phyloP scores from a whole-genome alignment of 495 filamentous ascomycete species.

The Xylaria longipes region DNA sequence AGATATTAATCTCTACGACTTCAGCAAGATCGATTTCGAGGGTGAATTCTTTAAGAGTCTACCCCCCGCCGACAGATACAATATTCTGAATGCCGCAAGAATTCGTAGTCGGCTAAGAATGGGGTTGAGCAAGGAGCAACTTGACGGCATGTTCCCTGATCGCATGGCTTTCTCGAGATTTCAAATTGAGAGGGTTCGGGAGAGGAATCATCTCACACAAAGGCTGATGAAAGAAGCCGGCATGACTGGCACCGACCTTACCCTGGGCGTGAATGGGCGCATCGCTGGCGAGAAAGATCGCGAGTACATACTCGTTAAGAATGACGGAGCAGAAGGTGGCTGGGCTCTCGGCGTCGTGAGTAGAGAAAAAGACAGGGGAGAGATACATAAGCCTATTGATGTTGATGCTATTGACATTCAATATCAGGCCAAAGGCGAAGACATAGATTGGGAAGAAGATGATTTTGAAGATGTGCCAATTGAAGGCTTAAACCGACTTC shows the following conservation, averaged over 20 bases:
- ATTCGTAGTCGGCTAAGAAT: slow-evolving; percentile 86
- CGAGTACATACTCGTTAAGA: slow-evolving; percentile 96
- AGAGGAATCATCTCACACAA: slow-evolving; percentile 95
- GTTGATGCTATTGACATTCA: slow-evolving; percentile 75
- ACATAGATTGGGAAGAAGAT: slow-evolving; percentile 70
- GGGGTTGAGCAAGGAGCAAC: slow-evolving; percentile 94
- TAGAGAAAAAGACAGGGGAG: slow-evolving; percentile 74
- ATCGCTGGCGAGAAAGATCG: slow-evolving; percentile 89
- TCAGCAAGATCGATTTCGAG: slow-evolving; percentile 97
- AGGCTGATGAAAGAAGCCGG: slow-evolving; percentile 93
- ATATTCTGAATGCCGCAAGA: slow-evolving; percentile 92
- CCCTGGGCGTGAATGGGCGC: slow-evolving; percentile 66
- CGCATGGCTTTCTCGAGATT: slow-evolving; percentile 97
- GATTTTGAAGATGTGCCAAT: slow-evolving; percentile 96
- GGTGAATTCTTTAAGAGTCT: slow-evolving; percentile 90
- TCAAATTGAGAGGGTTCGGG: slow-evolving; percentile 90
- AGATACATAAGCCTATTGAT: slow-evolving; percentile 84
- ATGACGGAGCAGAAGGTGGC: slow-evolving; percentile 93
- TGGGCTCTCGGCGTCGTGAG: slow-evolving; percentile 95
- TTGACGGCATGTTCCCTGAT: slow-evolving; percentile 95
- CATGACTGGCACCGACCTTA: slow-evolving; percentile 77
- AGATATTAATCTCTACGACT: slow-evolving; percentile 97
- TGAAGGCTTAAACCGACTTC: slow-evolving; percentile 88
- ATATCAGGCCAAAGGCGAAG: slow-evolving; percentile 59
- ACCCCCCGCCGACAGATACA: slow-evolving; percentile 90